These are phyloP conservation scores for Verticillium klebahnii DNA, from an alignment of 2,329 filamentous ascomycete species.

Conservation along the genomic window DNA sequence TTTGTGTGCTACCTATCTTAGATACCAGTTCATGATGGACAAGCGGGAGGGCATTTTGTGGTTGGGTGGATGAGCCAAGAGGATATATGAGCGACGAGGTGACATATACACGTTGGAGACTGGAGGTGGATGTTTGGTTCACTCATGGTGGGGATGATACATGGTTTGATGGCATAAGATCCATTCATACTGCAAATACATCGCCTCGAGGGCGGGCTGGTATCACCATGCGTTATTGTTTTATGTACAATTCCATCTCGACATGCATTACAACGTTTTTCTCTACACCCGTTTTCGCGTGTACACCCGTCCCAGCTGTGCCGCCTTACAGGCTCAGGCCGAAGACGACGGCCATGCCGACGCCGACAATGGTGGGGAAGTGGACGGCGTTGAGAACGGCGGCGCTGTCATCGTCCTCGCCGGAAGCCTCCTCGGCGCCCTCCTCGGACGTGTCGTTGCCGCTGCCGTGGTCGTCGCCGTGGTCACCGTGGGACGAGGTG, in stretches of 20 bases:
- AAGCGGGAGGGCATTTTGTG: neutral
- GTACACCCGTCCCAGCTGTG: neutral
- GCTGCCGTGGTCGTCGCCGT: slow-evolving; percentile 5
- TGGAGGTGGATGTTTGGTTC: neutral
- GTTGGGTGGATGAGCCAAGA: neutral
- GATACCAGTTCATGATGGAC: neutral
- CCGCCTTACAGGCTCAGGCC: slow-evolving; percentile 29
- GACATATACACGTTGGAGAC: neutral
- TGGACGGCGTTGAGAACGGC: slow-evolving; percentile 11
- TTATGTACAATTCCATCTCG: neutral
- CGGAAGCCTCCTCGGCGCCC: slow-evolving; percentile 6
- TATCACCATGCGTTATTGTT: neutral
- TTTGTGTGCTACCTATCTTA: neutral
- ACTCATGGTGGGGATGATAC: neutral
- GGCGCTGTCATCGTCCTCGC: slow-evolving; percentile 2
- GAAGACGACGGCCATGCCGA: slow-evolving; percentile 32
- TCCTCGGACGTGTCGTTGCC: slow-evolving; percentile 8
- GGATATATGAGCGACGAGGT: neutral
- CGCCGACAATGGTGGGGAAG: slow-evolving; percentile 21
- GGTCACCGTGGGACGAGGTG: slow-evolving; percentile 29
- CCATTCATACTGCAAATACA: neutral
- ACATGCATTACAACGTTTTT: neutral
- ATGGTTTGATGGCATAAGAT: neutral
- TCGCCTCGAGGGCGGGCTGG: neutral
- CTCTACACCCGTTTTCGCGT: neutral